Evolutionary conservation across 345 rosid species (phyloP).

Genomic region (Sisymbrium irio): DNA sequence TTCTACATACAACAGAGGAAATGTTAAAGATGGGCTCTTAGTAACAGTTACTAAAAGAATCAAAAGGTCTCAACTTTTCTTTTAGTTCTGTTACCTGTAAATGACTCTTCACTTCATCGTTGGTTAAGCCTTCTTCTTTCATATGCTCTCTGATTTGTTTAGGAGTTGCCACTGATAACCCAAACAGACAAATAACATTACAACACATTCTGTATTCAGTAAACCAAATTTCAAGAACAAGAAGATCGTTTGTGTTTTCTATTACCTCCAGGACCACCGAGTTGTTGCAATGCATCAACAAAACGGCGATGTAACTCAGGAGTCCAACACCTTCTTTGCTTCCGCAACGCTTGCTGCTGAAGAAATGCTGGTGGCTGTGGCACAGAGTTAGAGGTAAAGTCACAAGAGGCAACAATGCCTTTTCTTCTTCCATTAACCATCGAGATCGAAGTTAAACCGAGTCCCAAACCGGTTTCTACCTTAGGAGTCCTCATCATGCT

Average conservation of each 20-base stretch:
- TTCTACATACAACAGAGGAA: constrained; percentile 50
- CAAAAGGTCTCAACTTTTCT: background rate
- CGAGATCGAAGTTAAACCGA: constrained; percentile 37
- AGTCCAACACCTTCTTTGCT: constrained; percentile 98
- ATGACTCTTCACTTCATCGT: constrained; percentile 99
- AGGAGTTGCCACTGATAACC: constrained; percentile 78
- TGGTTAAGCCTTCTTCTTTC: constrained; percentile 93
- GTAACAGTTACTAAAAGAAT: background rate
- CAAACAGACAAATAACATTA: background rate
- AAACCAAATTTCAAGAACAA: constrained; percentile 15
- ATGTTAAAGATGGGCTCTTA: background rate
- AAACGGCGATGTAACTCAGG: constrained; percentile 85
- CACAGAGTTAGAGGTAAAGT: constrained; percentile 37
- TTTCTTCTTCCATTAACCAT: constrained; percentile 41
- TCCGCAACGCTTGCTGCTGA: constrained; percentile 60
- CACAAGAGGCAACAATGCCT: constrained; percentile 32
- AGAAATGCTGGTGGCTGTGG: constrained; percentile 36
- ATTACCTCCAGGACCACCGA: constrained; percentile 88
- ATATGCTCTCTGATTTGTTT: constrained; percentile 95
- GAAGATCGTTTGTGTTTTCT: background rate
- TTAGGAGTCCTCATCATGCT: constrained; percentile 51
- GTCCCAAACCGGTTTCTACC: constrained; percentile 49
- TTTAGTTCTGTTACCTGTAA: constrained; percentile 53
- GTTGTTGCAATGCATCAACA: constrained; percentile 75
- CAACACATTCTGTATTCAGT: background rate